phyloP scores from a whole-genome alignment of 2,329 filamentous ascomycete species.

The Dactylella cylindrospora region DNA sequence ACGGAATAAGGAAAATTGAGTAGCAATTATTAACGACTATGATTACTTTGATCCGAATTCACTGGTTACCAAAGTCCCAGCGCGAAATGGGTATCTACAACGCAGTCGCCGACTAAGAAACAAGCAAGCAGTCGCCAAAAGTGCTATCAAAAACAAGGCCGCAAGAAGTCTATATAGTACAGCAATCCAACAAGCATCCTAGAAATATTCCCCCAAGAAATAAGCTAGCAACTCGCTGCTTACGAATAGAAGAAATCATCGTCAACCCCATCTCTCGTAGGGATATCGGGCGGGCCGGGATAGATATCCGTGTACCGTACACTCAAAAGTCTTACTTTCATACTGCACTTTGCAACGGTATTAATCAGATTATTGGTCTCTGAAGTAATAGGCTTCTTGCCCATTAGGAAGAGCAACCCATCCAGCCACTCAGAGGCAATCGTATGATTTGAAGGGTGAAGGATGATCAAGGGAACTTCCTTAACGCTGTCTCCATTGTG shows the following conservation, averaged over 20 bases:
- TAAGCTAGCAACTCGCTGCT: background rate
- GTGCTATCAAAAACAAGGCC: background rate
- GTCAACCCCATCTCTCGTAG: constrained; percentile 79
- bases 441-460: constrained; percentile 77
- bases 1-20: background rate
- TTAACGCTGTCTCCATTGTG: constrained; percentile 52
- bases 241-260: constrained; percentile 64
- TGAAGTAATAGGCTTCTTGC: constrained; percentile 93
- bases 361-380: constrained; percentile 89
- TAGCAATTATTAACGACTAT: no score
- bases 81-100: constrained; percentile 36
- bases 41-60: no score
- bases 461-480: constrained; percentile 76
- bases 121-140: background rate
- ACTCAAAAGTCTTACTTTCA: constrained; percentile 90
- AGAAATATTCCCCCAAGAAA: constrained; percentile 3
- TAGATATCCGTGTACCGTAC: constrained; percentile 74
- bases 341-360: constrained; percentile 82
- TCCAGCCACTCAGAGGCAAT: constrained; percentile 96
- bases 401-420: constrained; percentile 88
- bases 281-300: constrained; percentile 72
- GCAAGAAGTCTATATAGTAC: constrained; percentile 33
- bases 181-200: constrained; percentile 2
- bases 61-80: constrained; percentile 2
- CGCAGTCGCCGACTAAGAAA: no score